These are phyloP conservation scores for Coemansia sp. DNA, from an alignment of 192 early-diverging fungal species.

Conservation along the genomic window DNA sequence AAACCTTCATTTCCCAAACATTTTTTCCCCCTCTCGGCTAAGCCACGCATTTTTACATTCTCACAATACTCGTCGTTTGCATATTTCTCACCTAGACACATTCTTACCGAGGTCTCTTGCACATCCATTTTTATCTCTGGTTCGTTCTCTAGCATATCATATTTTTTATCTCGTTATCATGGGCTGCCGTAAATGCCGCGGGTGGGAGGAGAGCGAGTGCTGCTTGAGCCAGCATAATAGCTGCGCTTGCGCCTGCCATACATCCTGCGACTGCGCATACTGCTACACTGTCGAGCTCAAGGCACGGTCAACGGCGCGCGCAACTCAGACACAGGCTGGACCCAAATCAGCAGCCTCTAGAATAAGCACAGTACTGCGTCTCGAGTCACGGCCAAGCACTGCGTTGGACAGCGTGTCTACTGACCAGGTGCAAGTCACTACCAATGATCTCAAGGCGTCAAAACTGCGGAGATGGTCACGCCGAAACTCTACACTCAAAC, in stretches of 20 bases:
- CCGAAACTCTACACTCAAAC: constrained; percentile 12
- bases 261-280: constrained; percentile 38
- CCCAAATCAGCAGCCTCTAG: constrained; percentile 7
- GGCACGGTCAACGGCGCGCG: constrained; percentile 15
- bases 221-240: constrained; percentile 34
- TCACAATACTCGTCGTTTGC: background rate
- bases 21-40: background rate
- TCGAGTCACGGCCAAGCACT: constrained; percentile 17
- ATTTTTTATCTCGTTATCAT: constrained; percentile 13
- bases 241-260: constrained; percentile 37
- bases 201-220: constrained; percentile 54
- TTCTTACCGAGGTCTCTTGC: background rate
- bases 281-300: constrained; percentile 21
- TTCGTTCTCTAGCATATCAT: background rate
- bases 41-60: background rate
- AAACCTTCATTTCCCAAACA: background rate
- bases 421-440: background rate
- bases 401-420: background rate
- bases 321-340: background rate
- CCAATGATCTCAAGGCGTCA: background rate
- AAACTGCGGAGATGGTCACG: constrained; percentile 21
- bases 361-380: constrained; percentile 16
- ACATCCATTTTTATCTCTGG: background rate
- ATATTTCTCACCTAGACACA: background rate
- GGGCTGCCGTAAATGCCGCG: constrained; percentile 51